Conservation (phyloP, 805 yeast genomes). For the Hanseniaspora hatyaiensis region DNA sequence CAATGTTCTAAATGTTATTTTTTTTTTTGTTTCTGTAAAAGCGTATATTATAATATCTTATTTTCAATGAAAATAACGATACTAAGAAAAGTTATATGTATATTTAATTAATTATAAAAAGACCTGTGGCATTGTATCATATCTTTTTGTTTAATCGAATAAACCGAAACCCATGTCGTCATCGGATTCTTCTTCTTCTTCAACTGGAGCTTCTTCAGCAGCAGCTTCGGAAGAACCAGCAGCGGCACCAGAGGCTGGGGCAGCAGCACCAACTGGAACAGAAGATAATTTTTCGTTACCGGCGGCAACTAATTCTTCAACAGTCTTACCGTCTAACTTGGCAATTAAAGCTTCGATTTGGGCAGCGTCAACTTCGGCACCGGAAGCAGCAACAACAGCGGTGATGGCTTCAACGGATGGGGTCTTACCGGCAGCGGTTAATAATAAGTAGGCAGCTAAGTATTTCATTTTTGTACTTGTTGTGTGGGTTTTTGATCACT, state of each 20-base stretch:
- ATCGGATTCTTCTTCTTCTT: constrained; percentile 51
- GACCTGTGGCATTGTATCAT: background rate
- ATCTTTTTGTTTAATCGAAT: constrained; percentile 64
- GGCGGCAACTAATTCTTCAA: constrained; percentile 80
- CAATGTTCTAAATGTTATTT: too few species aligned
- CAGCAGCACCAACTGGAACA: constrained; percentile 97
- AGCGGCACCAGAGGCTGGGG: constrained; percentile 62
- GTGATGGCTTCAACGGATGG: constrained; percentile 91
- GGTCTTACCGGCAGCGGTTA: constrained; percentile 91
- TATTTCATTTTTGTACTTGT: constrained; percentile 56
- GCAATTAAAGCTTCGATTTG: constrained; percentile 68
- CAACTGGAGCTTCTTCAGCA: constrained; percentile 61
- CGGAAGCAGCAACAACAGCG: constrained; percentile 82
- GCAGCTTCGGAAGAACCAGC: constrained; percentile 62
- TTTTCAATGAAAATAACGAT: background rate
- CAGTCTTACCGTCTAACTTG: constrained; percentile 87
- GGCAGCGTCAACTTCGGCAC: constrained; percentile 87
- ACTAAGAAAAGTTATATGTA: background rate
- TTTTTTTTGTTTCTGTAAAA: too few species aligned
- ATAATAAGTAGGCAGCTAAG: constrained; percentile 98
- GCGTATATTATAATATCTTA: too few species aligned
- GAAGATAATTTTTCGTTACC: constrained; percentile 95
- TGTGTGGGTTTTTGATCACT: background rate
- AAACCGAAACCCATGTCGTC: constrained; percentile 94
- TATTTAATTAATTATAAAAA: constrained; percentile 2